A percentile compares a stretch with the other conserved stretches of the same genome.
Evolutionary conservation across 495 filamentous ascomycete genomes (phyloP).

Genomic region (Penicillium coprophilum): DNA sequence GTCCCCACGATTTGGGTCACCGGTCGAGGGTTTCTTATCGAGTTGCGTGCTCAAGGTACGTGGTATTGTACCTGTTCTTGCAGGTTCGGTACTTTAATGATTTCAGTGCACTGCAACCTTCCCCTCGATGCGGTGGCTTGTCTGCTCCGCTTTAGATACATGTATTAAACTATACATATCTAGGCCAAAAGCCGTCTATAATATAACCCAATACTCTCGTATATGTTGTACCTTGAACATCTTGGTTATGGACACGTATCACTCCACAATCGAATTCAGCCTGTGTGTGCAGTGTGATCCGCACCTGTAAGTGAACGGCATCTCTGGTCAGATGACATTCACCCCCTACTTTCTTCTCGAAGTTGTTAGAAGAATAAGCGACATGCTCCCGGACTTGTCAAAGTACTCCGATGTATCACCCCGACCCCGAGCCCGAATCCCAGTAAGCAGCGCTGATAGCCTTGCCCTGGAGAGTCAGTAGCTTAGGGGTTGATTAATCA

Average conservation of each 20-base stretch:
- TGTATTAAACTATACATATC: conserved; percentile 4
- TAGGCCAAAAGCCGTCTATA: conserved; percentile 10
- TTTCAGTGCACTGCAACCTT: conserved; percentile 10
- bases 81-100: not conserved
- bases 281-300: conserved; percentile 2
- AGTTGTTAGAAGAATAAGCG: conserved; percentile 1
- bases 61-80: conserved; percentile 9
- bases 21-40: conserved; percentile 26
- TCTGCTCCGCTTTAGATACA: not conserved
- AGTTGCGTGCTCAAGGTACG: conserved; percentile 6
- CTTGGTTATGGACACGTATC: not conserved
- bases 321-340: conserved; percentile 12
- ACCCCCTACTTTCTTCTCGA: not conserved
- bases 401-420: not conserved
- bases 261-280: conserved; percentile 9
- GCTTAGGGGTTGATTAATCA: conserved; percentile 10
- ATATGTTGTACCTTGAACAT: not conserved
- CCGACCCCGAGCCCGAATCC: not conserved
- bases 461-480: no score
- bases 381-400: conserved; percentile 5
- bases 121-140: not conserved
- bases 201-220: not conserved
- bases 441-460: not conserved
- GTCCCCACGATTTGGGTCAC: conserved; percentile 42
- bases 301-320: conserved; percentile 1